Evolutionary conservation across 2,329 filamentous ascomycete genomes (phyloP).

Genomic region (Sporothrix brunneoviolacea): DNA sequence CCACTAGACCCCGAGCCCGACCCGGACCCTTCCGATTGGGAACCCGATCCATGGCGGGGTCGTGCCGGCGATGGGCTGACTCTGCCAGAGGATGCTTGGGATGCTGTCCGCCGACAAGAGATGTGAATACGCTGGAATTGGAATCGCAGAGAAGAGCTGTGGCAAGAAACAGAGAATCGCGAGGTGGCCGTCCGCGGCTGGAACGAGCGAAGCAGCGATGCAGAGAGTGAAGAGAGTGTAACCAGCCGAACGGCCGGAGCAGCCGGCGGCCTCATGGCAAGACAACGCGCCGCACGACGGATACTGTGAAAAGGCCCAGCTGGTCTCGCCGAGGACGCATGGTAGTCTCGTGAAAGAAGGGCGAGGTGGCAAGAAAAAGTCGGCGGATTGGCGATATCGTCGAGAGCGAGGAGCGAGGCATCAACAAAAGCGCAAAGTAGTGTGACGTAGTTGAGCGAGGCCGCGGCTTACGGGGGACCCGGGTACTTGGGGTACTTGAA

Average conservation of each 20-base stretch:
- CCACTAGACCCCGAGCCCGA: too few relatives aligned
- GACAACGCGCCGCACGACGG: not conserved
- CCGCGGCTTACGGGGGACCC: constrained; percentile 3
- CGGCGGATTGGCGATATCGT: too few relatives aligned
- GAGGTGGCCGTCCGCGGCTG: not conserved
- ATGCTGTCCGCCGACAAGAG: too few relatives aligned
- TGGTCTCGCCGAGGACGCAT: not conserved
- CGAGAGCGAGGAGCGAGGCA: not conserved
- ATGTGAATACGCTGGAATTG: too few relatives aligned
- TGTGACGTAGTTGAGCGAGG: constrained; percentile 14
- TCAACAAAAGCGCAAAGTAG: not conserved
- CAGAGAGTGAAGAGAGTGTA: not conserved
- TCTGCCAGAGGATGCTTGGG: too few relatives aligned
- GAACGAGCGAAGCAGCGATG: not conserved
- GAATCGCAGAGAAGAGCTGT: too few relatives aligned
- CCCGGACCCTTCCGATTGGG: too few relatives aligned
- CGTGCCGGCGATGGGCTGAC: too few relatives aligned
- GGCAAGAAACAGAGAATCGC: not conserved
- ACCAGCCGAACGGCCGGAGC: not conserved
- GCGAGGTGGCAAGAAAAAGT: not conserved
- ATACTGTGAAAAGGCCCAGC: not conserved
- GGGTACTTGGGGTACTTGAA: not conserved
- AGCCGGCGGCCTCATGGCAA: constrained; percentile 2
- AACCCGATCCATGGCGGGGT: too few relatives aligned
- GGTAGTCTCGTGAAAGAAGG: not conserved